Conservation (phyloP, 108 stramenopile species). For the Chaetoceros tenuissimus region DNA sequence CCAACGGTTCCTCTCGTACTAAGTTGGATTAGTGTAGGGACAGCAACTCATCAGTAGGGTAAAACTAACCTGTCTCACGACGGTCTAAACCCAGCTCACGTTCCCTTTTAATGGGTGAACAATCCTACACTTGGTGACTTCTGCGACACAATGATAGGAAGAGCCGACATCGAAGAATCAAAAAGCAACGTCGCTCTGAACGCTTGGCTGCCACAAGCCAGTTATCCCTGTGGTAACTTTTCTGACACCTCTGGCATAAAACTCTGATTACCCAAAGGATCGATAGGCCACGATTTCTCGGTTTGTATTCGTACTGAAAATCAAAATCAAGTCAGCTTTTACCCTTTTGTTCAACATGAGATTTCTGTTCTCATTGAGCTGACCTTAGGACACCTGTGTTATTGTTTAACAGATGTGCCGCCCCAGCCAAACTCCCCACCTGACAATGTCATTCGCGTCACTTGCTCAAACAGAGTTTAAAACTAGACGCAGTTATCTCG, state of each 20-base stretch:
- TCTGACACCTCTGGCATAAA: constrained; percentile 96
- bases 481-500: constrained; percentile 74
- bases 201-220: constrained; percentile 89
- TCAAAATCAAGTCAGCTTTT: constrained; percentile 95
- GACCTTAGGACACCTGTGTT: constrained; percentile 93
- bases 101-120: constrained; percentile 95
- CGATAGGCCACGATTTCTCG: constrained; percentile 95
- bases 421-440: constrained; percentile 92
- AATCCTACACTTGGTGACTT: constrained; percentile 95
- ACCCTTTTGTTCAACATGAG: constrained; percentile 88
- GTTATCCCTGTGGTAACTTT: constrained; percentile 98
- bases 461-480: constrained; percentile 50
- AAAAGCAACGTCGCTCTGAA: constrained; percentile 86
- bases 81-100: constrained; percentile 97
- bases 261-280: constrained; percentile 92
- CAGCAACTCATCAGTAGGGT: constrained; percentile 86
- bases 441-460: constrained; percentile 90
- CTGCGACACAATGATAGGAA: constrained; percentile 95
- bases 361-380: constrained; percentile 96
- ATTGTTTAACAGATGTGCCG: constrained; percentile 91
- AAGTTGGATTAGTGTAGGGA: constrained; percentile 95
- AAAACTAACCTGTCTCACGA: constrained; percentile 97
- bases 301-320: constrained; percentile 94
- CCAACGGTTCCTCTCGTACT: constrained; percentile 98
- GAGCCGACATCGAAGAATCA: constrained; percentile 93